Evolutionary conservation across 1,284 basidiomycete genomes (phyloP).

Genomic region (Ceratobasidium sp.): DNA sequence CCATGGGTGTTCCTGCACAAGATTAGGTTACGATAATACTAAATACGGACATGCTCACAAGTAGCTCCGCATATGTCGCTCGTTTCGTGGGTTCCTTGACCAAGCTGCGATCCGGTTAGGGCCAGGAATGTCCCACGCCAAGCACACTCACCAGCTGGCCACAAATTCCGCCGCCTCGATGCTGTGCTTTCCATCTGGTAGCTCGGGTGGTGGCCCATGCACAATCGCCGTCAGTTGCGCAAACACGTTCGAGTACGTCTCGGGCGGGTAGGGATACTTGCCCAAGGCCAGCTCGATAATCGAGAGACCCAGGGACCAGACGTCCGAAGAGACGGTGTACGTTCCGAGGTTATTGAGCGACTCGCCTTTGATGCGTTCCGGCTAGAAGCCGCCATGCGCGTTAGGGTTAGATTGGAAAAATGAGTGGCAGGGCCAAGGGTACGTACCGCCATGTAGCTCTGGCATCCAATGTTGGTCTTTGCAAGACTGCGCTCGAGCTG

Average conservation of each 20-base stretch:
- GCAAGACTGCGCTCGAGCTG: constrained; percentile 96
- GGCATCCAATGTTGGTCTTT: constrained; percentile 99
- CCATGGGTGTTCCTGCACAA: constrained; percentile 72
- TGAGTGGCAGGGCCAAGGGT: constrained; percentile 18
- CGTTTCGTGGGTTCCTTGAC: constrained; percentile 80
- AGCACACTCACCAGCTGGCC: constrained; percentile 58
- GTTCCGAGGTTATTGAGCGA: constrained; percentile 86
- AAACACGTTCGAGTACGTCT: constrained; percentile 97
- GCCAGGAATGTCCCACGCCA: constrained; percentile 62
- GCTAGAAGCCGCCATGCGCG: constrained; percentile 61
- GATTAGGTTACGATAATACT: constrained; percentile 1
- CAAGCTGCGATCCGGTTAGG: constrained; percentile 70
- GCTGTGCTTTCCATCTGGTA: constrained; percentile 68
- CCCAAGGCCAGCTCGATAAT: constrained; percentile 95
- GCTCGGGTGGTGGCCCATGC: constrained; percentile 88
- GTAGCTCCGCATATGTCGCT: constrained; percentile 85
- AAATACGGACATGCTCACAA: constrained; percentile 61
- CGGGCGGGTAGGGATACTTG: constrained; percentile 97
- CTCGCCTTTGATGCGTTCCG: constrained; percentile 96
- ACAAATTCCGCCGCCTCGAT: constrained; percentile 61
- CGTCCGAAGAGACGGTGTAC: constrained; percentile 96
- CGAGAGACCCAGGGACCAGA: constrained; percentile 97
- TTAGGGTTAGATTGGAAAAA: constrained; percentile 38
- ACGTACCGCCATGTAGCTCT: constrained; percentile 96
- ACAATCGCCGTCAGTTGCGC: constrained; percentile 97